A percentile compares a stretch with the other conserved stretches of the same genome.
phyloP scores from a whole-genome alignment of 495 filamentous ascomycete species.

The Podospora pseudocomata region DNA sequence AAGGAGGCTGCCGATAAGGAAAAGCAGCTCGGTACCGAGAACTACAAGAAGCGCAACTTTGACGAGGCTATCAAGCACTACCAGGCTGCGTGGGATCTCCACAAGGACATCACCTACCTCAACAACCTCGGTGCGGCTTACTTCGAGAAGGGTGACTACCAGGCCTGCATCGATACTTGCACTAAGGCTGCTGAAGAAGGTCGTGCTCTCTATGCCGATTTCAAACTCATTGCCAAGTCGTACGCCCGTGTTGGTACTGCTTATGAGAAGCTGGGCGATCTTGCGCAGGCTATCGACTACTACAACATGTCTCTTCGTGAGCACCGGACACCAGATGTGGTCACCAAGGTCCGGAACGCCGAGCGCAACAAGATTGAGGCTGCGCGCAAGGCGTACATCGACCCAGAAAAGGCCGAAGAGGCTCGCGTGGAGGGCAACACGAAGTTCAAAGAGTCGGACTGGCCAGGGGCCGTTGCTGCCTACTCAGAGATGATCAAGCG shows the following conservation, averaged over 20 bases:
- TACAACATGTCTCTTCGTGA: slow-evolving; percentile 93
- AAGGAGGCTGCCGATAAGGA: slow-evolving; percentile 91
- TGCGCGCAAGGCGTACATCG: slow-evolving; percentile 78
- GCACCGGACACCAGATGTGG: slow-evolving; percentile 91
- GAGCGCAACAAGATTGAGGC: slow-evolving; percentile 81
- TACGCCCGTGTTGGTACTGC: slow-evolving; percentile 87
- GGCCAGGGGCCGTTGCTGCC: slow-evolving; percentile 91
- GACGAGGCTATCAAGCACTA: slow-evolving; percentile 95
- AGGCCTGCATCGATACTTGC: slow-evolving; percentile 80
- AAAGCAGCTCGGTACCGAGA: slow-evolving; percentile 89
- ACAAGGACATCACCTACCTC: slow-evolving; percentile 96
- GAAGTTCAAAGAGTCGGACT: slow-evolving; percentile 95
- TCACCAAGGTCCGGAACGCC: slow-evolving; percentile 87
- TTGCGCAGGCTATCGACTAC: slow-evolving; percentile 76
- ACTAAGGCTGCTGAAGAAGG: slow-evolving; percentile 87
- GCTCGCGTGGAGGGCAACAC: slow-evolving; percentile 90
- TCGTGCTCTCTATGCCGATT: slow-evolving; percentile 81
- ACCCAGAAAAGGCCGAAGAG: slow-evolving; percentile 89
- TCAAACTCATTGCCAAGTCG: slow-evolving; percentile 96
- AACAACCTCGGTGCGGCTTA: slow-evolving; percentile 94
- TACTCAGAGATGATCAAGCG: slow-evolving; percentile 98
- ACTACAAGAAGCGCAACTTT: slow-evolving; percentile 97
- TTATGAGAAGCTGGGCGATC: slow-evolving; percentile 84
- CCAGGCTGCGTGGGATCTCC: slow-evolving; percentile 85
- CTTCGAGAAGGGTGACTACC: slow-evolving; percentile 92